phyloP scores from a whole-genome alignment of 129 eudicot genomes.

The Calendula officinalis region DNA sequence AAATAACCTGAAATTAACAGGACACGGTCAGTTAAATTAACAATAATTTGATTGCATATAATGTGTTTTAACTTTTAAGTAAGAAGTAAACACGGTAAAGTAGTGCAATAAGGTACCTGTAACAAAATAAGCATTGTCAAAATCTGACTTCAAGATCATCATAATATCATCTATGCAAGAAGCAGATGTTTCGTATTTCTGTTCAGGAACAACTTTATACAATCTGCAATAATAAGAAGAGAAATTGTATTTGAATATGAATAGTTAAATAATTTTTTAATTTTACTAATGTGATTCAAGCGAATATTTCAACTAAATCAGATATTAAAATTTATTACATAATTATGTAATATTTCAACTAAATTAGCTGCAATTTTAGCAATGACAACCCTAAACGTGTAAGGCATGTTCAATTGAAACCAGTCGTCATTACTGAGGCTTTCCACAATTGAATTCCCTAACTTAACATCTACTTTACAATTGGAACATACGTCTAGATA shows the following conservation, averaged over 20 bases:
- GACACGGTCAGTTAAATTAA: not conserved
- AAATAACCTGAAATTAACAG: slow-evolving; percentile 50
- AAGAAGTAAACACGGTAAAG: slow-evolving; percentile 1
- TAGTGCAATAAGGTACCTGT: slow-evolving; percentile 48
- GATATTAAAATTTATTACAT: too few relatives aligned
- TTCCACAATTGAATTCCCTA: not conserved
- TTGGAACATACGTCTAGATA: too few relatives aligned
- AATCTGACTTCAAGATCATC: slow-evolving; percentile 57
- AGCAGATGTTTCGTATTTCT: slow-evolving; percentile 34
- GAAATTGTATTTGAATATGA: not conserved
- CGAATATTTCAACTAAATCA: too few relatives aligned
- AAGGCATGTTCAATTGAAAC: too few relatives aligned
- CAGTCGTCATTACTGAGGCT: not conserved
- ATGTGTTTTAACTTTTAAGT: slow-evolving; percentile 6
- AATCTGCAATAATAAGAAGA: slow-evolving; percentile 37
- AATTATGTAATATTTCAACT: slow-evolving; percentile 12
- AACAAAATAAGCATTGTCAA: slow-evolving; percentile 80
- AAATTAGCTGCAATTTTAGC: slow-evolving; percentile 5
- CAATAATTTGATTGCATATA: slow-evolving; percentile 1
- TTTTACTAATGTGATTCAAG: too few relatives aligned
- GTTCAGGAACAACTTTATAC: slow-evolving; percentile 30
- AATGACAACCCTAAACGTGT: not conserved
- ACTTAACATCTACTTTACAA: slow-evolving; percentile 7
- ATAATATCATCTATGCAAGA: slow-evolving; percentile 58
- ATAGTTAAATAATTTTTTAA: too few relatives aligned